These are phyloP conservation scores for Pseudocercospora fuligena DNA, from an alignment of 2,329 filamentous ascomycete genomes.

Conservation along the genomic window DNA sequence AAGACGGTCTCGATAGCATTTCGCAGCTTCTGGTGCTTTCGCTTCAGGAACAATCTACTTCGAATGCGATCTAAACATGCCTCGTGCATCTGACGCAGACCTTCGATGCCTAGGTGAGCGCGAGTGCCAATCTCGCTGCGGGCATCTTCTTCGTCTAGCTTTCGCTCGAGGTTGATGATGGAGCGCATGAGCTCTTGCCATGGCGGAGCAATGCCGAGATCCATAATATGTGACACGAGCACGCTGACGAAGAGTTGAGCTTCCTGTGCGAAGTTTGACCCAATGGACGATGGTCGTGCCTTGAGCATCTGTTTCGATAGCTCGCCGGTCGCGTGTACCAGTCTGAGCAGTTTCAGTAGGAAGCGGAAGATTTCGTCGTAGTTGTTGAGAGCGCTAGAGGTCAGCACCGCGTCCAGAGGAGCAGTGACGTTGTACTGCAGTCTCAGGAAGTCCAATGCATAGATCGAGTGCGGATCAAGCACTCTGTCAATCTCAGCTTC, in stretches of 20 bases:
- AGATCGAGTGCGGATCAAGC: constrained; percentile 79
- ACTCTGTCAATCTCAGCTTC: constrained; percentile 80
- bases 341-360: constrained; percentile 74
- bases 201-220: constrained; percentile 72
- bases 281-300: constrained; percentile 16
- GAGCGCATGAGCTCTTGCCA: constrained; percentile 74
- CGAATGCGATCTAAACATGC: constrained; percentile 38
- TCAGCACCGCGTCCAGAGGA: constrained; percentile 75
- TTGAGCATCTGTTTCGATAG: constrained; percentile 28
- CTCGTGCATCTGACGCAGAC: constrained; percentile 36
- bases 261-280: constrained; percentile 67
- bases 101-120: constrained; percentile 30
- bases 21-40: constrained; percentile 35
- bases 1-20: constrained; percentile 35
- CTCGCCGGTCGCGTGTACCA: constrained; percentile 62
- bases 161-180: constrained; percentile 66
- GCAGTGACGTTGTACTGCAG: constrained; percentile 80
- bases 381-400: constrained; percentile 69
- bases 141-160: constrained; percentile 57
- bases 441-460: constrained; percentile 91
- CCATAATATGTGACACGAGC: constrained; percentile 78
- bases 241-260: constrained; percentile 78
- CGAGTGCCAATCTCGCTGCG: constrained; percentile 18
- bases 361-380: constrained; percentile 87
- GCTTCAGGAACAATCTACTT: constrained; percentile 38